Percentiles rank a stretch among this genome's conserved stretches.
These are phyloP conservation scores for Trichoderma virens DNA, from an alignment of 495 filamentous ascomycete genomes.

Conservation along the genomic window DNA sequence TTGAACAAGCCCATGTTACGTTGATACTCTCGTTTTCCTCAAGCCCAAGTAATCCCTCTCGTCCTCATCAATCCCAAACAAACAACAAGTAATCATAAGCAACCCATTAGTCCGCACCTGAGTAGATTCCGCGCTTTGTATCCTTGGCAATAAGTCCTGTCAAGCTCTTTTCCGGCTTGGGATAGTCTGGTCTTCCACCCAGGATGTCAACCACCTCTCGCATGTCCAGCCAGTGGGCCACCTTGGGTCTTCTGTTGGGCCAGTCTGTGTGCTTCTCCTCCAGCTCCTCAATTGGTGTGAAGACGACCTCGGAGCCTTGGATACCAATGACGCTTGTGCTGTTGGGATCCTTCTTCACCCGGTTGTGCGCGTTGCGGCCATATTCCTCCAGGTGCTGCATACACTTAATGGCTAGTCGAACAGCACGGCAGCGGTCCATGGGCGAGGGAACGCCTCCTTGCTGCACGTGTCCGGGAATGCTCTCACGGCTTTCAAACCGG, in stretches of 20 bases:
- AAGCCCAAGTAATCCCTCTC: no score
- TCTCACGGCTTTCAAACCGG: conserved; percentile 86
- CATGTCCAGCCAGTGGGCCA: conserved; percentile 77
- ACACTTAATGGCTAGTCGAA: conserved; percentile 84
- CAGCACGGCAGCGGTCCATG: conserved; percentile 92
- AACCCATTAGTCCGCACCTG: background rate
- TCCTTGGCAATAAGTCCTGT: conserved; percentile 45
- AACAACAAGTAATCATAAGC: background rate
- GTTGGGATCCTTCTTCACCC: conserved; percentile 60
- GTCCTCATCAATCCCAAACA: background rate
- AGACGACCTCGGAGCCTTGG: conserved; percentile 79
- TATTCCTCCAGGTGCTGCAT: conserved; percentile 82
- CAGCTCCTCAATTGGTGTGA: conserved; percentile 65
- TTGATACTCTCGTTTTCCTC: background rate
- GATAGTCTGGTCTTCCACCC: conserved; percentile 56
- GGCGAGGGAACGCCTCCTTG: conserved; percentile 89
- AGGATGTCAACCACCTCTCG: conserved; percentile 79
- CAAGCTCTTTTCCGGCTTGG: conserved; percentile 33
- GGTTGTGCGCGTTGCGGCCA: conserved; percentile 54
- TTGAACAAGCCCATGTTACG: background rate
- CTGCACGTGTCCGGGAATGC: conserved; percentile 90
- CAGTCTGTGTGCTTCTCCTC: conserved; percentile 90
- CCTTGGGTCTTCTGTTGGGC: conserved; percentile 74
- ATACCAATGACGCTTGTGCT: conserved; percentile 83
- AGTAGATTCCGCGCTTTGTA: conserved; percentile 39